Percentiles rank a stretch among this genome's conserved stretches.
These are phyloP conservation scores for Phytophthora tentaculata DNA, from an alignment of 352 stramenopile species.

Conservation along the genomic window DNA sequence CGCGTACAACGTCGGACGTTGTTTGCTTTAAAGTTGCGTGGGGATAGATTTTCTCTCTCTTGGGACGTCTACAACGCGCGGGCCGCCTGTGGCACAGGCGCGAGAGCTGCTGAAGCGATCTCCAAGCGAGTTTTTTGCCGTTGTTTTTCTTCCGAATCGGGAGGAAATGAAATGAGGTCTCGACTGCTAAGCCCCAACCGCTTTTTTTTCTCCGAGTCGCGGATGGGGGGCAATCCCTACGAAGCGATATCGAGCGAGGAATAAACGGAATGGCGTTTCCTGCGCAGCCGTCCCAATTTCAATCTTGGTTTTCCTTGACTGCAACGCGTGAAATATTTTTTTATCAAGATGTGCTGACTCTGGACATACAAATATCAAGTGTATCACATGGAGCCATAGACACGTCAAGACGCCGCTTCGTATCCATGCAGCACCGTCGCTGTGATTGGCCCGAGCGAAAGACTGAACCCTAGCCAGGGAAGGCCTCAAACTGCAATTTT, in stretches of 20 bases:
- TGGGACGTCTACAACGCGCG: conserved; percentile 37
- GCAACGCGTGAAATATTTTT: conserved; percentile 31
- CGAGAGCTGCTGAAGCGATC: conserved; percentile 8
- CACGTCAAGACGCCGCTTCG: conserved; percentile 24
- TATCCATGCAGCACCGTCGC: conserved; percentile 30
- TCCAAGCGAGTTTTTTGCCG: conserved; percentile 16
- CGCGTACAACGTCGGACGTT: background rate
- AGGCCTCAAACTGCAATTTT: conserved; percentile 7
- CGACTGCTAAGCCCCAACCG: background rate
- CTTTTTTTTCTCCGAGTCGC: conserved; percentile 17
- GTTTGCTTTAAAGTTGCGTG: background rate
- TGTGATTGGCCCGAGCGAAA: conserved; percentile 13
- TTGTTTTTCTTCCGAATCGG: conserved; percentile 29
- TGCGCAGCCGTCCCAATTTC: conserved; percentile 16
- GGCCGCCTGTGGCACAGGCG: conserved; percentile 41
- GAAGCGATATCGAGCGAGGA: background rate
- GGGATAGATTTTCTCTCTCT: conserved; percentile 22
- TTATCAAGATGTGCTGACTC: background rate
- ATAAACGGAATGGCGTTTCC: background rate
- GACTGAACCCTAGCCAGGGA: conserved; percentile 20
- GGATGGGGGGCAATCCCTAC: conserved; percentile 13
- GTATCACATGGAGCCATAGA: conserved; percentile 15
- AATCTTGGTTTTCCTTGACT: background rate
- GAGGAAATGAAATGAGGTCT: conserved; percentile 37
- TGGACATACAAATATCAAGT: conserved; percentile 15